Evolutionary conservation across 2,329 filamentous ascomycete genomes (phyloP).

Genomic region (Pseudocercospora macadamiae): DNA sequence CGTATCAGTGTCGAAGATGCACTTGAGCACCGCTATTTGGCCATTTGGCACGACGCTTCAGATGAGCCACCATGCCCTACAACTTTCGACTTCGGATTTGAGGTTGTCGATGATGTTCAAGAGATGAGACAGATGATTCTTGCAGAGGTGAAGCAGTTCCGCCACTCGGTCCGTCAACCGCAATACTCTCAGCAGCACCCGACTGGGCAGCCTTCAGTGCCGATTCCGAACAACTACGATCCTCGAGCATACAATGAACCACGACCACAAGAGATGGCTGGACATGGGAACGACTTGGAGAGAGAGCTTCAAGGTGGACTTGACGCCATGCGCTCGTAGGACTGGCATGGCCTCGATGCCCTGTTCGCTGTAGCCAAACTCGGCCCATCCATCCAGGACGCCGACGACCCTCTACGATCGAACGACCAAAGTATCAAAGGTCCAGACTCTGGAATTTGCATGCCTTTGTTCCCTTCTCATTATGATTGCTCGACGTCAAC

Average conservation of each 20-base stretch:
- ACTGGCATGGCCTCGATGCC: background rate
- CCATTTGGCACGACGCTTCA: constrained; percentile 97
- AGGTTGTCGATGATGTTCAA: constrained; percentile 90
- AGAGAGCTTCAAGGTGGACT: constrained; percentile 67
- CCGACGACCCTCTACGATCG: no score
- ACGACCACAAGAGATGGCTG: constrained; percentile 57
- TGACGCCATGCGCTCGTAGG: constrained; percentile 31
- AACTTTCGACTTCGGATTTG: constrained; percentile 97
- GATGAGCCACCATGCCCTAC: constrained; percentile 93
- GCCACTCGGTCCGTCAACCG: constrained; percentile 49
- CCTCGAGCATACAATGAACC: constrained; percentile 64
- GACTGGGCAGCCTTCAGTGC: constrained; percentile 51
- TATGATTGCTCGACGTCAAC: background rate
- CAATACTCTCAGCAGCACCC: constrained; percentile 50
- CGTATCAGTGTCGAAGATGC: constrained; percentile 94
- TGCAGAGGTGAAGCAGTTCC: constrained; percentile 89
- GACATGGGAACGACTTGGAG: constrained; percentile 74
- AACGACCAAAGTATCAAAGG: no score
- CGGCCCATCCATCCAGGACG: no score
- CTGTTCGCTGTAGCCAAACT: no score
- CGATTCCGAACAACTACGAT: constrained; percentile 64
- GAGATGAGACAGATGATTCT: constrained; percentile 98
- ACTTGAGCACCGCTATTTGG: constrained; percentile 91
- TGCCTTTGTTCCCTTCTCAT: background rate
- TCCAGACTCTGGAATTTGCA: background rate